Base-by-base conservation (phyloP, 768 basidiomycete genomes). In the Leccinum uliginosum region DNA sequence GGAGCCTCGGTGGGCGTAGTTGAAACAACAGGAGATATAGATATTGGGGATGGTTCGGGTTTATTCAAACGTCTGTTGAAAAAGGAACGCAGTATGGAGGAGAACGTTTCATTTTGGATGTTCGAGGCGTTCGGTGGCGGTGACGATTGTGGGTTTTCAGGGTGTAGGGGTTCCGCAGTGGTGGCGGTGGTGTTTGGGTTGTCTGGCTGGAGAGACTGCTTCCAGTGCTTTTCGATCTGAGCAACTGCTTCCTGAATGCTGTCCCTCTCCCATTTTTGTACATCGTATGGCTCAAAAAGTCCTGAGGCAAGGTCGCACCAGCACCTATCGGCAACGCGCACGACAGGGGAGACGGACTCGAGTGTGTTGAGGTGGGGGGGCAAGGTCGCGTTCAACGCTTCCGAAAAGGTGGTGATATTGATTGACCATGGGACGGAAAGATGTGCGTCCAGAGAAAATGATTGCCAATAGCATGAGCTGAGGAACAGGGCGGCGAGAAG, bases 381-480 rank as follows among this genome's bases (percentile, higher is more conserved):
- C 9, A 80, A 75, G 23, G 77, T 77, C 12, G 80, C 73, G 49
- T 78, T 80, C 55, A 91, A 70, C 3, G 87, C 87, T 34, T 87
- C 80, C 1, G 80, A 79, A 67, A 87, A 89, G 15, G 89, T 90
- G 12, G 85, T 86, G 68, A 89, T 80, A 64, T 85, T 84, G 47
- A 80, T 76, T 5, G 84, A 72, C 87, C 87, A 90, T 10, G 88
- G 86, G 17, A 66, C 69, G 12, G 82, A 79, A 56, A 92, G 83
- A 1, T 80, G 76, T 26, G 80, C 83, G 58, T 85, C 80, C 48
- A 84, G 70, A 23, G 86, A 81, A 55, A 91, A 83, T 29, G 92
- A 89, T 59, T 89, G 88, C 91, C 91, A 93, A 72, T 92, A 92
- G 69, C 91, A 93, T 17, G 91, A 89, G 15, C 91, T 89, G 58